Evolutionary conservation across 495 filamentous ascomycete species (phyloP).

Genomic region (Neurospora sp.): DNA sequence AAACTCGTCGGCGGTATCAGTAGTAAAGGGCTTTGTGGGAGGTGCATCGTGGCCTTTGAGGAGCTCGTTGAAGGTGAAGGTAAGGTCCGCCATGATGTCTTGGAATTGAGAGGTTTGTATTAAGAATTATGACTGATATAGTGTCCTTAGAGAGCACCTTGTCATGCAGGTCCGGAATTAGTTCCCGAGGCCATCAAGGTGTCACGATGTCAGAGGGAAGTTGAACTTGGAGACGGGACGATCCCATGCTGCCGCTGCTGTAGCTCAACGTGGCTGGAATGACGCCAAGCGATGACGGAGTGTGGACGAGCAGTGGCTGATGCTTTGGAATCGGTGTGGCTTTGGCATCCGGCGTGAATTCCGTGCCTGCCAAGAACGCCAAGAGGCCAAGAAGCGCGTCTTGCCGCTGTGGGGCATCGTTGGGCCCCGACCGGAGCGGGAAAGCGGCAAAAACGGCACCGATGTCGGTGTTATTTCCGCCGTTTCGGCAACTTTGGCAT

Average conservation of each 20-base stretch:
- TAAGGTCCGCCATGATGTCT: conserved; percentile 56
- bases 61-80: conserved; percentile 57
- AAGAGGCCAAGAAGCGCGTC: neutral
- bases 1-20: conserved; percentile 65
- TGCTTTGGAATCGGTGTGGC: neutral
- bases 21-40: conserved; percentile 33
- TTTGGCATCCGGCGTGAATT: neutral
- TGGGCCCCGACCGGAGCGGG: neutral
- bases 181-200: neutral
- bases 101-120: neutral
- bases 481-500: neutral
- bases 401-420: neutral
- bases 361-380: neutral
- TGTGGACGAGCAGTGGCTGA: neutral
- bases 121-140: neutral
- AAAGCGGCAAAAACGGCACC: neutral
- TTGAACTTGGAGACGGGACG: neutral
- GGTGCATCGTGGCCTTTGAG: conserved; percentile 46
- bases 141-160: neutral
- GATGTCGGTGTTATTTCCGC: neutral
- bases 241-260: neutral
- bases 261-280: neutral
- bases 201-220: neutral
- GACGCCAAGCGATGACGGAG: neutral
- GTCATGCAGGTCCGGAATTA: neutral